Evolutionary conservation across 176 grass and related monocot species (phyloP).

Genomic region (Guadua angustifolia): DNA sequence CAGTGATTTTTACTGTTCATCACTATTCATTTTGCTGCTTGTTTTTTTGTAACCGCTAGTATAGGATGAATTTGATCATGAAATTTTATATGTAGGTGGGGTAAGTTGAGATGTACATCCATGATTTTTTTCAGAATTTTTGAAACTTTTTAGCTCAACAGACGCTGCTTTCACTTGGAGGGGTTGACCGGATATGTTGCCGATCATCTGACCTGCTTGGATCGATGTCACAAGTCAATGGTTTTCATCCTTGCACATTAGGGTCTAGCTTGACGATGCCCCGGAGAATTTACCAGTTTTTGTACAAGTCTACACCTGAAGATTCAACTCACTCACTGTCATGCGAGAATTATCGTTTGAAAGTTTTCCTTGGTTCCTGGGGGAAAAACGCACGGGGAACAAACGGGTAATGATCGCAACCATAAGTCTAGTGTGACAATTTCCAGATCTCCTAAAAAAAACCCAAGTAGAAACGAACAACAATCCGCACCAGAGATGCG

Average conservation of each 20-base stretch:
- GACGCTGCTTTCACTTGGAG: too few relatives aligned
- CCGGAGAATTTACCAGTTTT: neutral
- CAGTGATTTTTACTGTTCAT: too few relatives aligned
- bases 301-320: neutral
- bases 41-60: too few relatives aligned
- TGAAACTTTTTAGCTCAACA: too few relatives aligned
- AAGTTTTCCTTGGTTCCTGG: neutral
- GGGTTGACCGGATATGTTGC: too few relatives aligned
- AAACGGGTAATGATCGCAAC: neutral
- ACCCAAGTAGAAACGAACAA: neutral
- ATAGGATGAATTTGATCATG: too few relatives aligned
- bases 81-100: too few relatives aligned
- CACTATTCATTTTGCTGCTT: too few relatives aligned
- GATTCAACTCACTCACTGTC: neutral
- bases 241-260: neutral
- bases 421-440: neutral
- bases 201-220: neutral
- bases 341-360: neutral
- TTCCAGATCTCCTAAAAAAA: neutral
- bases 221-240: neutral
- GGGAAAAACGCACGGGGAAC: neutral
- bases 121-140: too few relatives aligned
- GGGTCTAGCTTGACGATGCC: neutral
- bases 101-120: too few relatives aligned
- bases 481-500: neutral